Base-by-base conservation (phyloP, 2,329 filamentous ascomycete species). In the Ophiosphaerella narmari region DNA sequence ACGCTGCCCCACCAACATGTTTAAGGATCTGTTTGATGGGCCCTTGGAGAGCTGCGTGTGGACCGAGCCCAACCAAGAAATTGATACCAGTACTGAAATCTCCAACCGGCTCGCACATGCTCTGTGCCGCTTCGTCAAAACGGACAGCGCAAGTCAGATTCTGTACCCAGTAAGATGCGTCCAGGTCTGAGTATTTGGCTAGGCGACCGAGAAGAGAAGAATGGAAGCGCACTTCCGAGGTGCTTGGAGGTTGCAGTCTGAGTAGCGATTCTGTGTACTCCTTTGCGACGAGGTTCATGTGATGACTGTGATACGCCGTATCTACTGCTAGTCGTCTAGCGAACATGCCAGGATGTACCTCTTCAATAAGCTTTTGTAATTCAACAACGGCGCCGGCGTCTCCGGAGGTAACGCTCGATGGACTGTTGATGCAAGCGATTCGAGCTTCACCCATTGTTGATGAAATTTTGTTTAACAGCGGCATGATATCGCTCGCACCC, bases 391-490 rank as follows among this genome's bases (percentile, higher is more conserved):
- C 75, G 45, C 70, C 62, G 0, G 48, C 46, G 48, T 80, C 75
- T 2, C 79, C 78, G n/a, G 77, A 78, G 1, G 78, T 81, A 1
- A 79, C 60, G 37, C 71, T 77, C 0, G 59, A 48, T 1, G 75
- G 70, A 12, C 71, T 72, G 58, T 81, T 81, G 39, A 65, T 59
- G 46, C 66, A 69, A 3, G 68, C 68, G 13, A 66, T 47, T 36
- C 51, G 52, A 3, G 45, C 57, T 46, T 62, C 49, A 18, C 55
- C 48, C 1, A 44, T 18, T 1, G 46, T 48, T 7, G 29, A 39
- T 2, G 47, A 33, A 16, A 60, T 54, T 5, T 43, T 38, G 5
- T 61, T 45, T 13, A 66, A 13, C 6, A 60, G 31, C n/a, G 60
- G 58, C 14, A 46, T 23, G 21, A 63, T 51, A 4, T 60, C 53